A percentile compares a stretch with the other conserved stretches of the same genome.
Conservation (phyloP, 2,329 filamentous ascomycete species). For the Bipolaris victoriae region DNA sequence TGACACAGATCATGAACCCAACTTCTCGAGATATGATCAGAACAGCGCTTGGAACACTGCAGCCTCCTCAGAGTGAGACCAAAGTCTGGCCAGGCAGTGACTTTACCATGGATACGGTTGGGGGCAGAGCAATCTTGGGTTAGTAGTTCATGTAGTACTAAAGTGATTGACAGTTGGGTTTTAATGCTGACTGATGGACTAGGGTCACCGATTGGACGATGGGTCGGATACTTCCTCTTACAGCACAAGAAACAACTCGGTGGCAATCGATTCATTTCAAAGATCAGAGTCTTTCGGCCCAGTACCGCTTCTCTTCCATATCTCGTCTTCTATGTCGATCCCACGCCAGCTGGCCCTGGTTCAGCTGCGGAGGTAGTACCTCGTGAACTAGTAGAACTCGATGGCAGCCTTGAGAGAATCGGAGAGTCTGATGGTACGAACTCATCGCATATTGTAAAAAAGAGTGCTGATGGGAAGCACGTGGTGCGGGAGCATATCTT, state of each 20-base stretch:
- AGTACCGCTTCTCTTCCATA: conserved; percentile 3
- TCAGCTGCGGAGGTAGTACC: background rate
- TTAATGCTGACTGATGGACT: background rate
- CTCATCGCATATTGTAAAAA: background rate
- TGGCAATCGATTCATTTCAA: conserved; percentile 17
- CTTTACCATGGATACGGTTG: conserved; percentile 6
- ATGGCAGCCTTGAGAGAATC: background rate
- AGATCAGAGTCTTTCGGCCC: conserved; percentile 14
- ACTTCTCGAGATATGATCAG: conserved; percentile 5
- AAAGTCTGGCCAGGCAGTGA: conserved; percentile 18
- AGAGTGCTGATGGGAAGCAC: background rate
- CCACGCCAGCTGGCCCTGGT: background rate
- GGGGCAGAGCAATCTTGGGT: conserved; percentile 15
- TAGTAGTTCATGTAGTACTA: background rate
- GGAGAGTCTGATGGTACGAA: background rate
- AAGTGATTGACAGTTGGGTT: background rate
- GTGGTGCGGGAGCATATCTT: conserved; percentile 12
- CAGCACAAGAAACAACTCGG: conserved; percentile 20
- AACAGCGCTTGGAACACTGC: conserved; percentile 4
- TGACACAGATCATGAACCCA: conserved; percentile 16
- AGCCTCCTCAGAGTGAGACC: conserved; percentile 13
- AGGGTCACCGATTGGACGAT: conserved; percentile 20
- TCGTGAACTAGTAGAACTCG: background rate
- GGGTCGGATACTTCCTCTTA: conserved; percentile 18
- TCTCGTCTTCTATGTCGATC: conserved; percentile 18